Evolutionary conservation across 257 asterid genomes (phyloP), one percentile per base, ranked within the genome.

Genomic region (Capsicum chinense): DNA sequence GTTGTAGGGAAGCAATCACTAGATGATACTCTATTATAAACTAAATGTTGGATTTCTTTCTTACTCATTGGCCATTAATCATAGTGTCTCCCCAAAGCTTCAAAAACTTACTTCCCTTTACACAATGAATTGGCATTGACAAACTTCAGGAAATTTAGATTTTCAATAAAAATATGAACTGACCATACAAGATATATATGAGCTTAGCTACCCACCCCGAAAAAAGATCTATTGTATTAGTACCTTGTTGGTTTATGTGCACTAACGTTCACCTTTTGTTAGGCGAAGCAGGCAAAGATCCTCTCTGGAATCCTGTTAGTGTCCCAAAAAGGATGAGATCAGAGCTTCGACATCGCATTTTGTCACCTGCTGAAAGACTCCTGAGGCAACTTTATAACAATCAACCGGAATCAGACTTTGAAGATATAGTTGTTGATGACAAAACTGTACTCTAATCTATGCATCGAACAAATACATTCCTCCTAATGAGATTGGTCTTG

Each of bases 401-500:
- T 12, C 79, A 79, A 48, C 15, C 82, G 44, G 81, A 66, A 9
- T 37, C 48, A 37, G 57, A 54, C 1, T 48, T 10, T 35, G 33
- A 71, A n/a, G 10, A 17, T 35, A 12, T 8, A 26, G 16, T 9
- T 3, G 71, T 64, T 39, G 39, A 52, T 56, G 74, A 12, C 19
- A 90, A 90, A 9, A 88, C 87, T 60, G 14, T 47, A 83, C 60
- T 14, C 80, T 92, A 0, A 87, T 90, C 19, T 85, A 86, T 7
- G 85, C 88, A 7, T 82, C 62, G 63, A 88, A 88, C 58, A 68
- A 70, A 79, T 39, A 52, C 33, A 83, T 90, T n/a, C 62, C 88
- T 0, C 89, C 87, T 0, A 91, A 91, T 56, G 94, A 92, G 88
- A 86, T 92, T 15, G 94, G 97, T 1, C 84, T 87, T 21, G 97